A percentile compares a stretch with the other conserved stretches of the same genome.
Evolutionary conservation across 208 protist genomes (phyloP).

Genomic region (Leishmania turanica): DNA sequence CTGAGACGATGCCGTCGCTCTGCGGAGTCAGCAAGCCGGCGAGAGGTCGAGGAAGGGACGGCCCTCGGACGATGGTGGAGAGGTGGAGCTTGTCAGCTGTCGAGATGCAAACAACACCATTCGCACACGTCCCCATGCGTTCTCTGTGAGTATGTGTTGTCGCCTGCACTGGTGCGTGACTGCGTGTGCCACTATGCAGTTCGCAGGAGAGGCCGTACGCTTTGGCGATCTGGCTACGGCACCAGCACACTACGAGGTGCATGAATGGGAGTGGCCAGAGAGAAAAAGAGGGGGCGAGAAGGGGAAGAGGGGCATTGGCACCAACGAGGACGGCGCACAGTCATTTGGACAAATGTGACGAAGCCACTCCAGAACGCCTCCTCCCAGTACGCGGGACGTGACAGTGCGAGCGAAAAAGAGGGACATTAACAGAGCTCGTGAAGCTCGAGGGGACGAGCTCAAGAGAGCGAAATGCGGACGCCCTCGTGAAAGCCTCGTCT

Average conservation of each 20-base stretch:
- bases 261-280: background rate
- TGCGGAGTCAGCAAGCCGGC: background rate
- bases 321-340: background rate
- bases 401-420: background rate
- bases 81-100: background rate
- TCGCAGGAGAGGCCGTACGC: background rate
- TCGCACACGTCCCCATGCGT: background rate
- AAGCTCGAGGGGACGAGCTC: background rate
- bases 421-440: too few species aligned
- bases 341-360: background rate
- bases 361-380: background rate
- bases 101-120: background rate
- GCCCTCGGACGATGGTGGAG: background rate
- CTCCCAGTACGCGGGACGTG: background rate
- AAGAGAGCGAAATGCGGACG: background rate
- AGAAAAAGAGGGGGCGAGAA: too few species aligned
- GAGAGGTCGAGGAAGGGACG: background rate
- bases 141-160: background rate
- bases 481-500: background rate
- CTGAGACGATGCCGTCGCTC: background rate
- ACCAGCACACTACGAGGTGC: background rate
- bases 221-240: background rate
- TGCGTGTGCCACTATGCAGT: background rate
- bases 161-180: background rate
- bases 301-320: too few species aligned